phyloP scores from a whole-genome alignment of 2,329 filamentous ascomycete genomes.

The Fusarium pseudograminearum region DNA sequence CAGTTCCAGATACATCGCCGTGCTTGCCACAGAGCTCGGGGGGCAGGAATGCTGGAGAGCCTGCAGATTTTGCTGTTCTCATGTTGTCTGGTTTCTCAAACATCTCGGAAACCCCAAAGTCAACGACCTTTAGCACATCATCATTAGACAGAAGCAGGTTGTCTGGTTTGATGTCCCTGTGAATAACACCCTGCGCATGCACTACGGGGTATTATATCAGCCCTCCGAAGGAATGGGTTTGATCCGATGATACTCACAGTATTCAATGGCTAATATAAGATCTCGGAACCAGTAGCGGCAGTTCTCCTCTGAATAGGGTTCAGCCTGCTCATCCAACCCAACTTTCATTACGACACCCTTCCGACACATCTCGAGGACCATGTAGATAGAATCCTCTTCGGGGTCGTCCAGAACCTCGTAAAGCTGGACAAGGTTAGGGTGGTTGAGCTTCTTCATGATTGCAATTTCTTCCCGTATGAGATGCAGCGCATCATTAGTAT shows the following conservation, averaged over 20 bases:
- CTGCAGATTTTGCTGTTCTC: slow-evolving; percentile 92
- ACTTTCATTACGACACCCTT: slow-evolving; percentile 98
- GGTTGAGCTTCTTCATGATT: slow-evolving; percentile 98
- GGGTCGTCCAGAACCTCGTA: slow-evolving; percentile 97
- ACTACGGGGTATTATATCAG: slow-evolving; percentile 61
- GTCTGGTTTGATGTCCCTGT: slow-evolving; percentile 97
- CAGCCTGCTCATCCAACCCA: slow-evolving; percentile 82
- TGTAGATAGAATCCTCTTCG: slow-evolving; percentile 94
- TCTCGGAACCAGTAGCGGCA: slow-evolving; percentile 96
- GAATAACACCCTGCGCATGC: slow-evolving; percentile 93
- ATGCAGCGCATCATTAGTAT: slow-evolving; percentile 78
- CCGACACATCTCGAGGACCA: slow-evolving; percentile 99
- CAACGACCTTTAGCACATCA: slow-evolving; percentile 95
- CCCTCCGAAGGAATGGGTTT: too few relatives aligned
- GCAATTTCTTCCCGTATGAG: slow-evolving; percentile 96
- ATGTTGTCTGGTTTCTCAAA: slow-evolving; percentile 88
- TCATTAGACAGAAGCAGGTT: slow-evolving; percentile 92
- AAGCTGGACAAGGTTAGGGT: slow-evolving; percentile 91
- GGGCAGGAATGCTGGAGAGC: slow-evolving; percentile 93
- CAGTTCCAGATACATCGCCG: slow-evolving; percentile 86
- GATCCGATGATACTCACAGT: slow-evolving; percentile 67
- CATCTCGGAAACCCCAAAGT: slow-evolving; percentile 99
- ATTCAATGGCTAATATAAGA: slow-evolving; percentile 93
- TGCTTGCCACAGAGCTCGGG: slow-evolving; percentile 92
- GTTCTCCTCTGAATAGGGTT: slow-evolving; percentile 83